A percentile compares a stretch with the other conserved stretches of the same genome.
Evolutionary conservation across 2,329 filamentous ascomycete genomes (phyloP).

Genomic region (Hypoxylon sp.): DNA sequence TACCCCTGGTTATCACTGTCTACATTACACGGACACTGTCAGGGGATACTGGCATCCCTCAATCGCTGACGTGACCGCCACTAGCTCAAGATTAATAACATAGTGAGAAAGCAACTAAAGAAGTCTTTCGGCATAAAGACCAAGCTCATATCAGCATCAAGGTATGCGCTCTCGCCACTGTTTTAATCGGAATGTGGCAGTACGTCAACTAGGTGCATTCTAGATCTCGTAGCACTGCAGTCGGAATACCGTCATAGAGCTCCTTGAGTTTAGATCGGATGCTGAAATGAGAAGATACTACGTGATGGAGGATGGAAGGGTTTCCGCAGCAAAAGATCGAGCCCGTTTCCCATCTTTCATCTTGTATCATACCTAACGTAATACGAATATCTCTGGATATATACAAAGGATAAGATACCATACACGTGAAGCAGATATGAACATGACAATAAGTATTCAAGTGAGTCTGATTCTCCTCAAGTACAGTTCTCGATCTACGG

Average conservation of each 20-base stretch:
- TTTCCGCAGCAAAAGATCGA: too few species aligned
- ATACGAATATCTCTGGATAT: too few species aligned
- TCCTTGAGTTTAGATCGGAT: too few species aligned
- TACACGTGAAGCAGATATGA: background rate
- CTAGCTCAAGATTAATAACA: background rate
- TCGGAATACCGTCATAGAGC: background rate
- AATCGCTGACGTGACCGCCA: background rate
- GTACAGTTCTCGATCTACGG: background rate
- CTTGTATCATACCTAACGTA: too few species aligned
- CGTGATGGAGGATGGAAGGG: background rate
- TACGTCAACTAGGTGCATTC: background rate
- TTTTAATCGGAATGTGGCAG: background rate
- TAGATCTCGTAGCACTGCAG: background rate
- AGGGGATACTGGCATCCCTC: background rate
- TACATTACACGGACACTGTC: conserved; percentile 19
- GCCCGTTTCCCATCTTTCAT: too few species aligned
- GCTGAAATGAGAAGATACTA: too few species aligned
- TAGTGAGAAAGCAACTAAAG: background rate
- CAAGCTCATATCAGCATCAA: background rate
- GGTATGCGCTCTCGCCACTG: background rate
- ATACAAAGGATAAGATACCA: too few species aligned
- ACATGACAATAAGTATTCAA: background rate
- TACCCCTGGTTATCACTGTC: too few species aligned
- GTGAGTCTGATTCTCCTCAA: background rate
- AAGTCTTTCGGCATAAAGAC: background rate